These are phyloP conservation scores for Pelargonium australe DNA, from an alignment of 441 rosid genomes.

Conservation along the genomic window DNA sequence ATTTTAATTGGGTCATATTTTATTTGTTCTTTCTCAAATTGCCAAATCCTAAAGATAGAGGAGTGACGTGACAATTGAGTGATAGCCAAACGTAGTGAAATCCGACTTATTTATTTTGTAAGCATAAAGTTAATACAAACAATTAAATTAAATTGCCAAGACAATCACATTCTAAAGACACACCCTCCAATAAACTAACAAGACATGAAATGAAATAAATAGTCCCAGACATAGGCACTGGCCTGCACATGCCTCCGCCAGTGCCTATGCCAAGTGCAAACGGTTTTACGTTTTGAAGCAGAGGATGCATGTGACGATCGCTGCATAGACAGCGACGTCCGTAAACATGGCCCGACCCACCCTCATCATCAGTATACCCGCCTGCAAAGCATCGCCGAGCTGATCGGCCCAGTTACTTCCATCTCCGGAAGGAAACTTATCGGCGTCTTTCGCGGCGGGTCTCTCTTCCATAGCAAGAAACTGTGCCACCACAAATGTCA, in stretches of 20 bases:
- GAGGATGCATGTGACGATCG: neutral
- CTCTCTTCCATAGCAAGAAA: neutral
- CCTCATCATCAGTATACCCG: neutral
- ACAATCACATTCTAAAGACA: neutral
- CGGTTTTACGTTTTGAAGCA: neutral
- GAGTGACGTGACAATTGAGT: too few species aligned
- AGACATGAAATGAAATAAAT: too few species aligned
- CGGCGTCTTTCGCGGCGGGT: neutral
- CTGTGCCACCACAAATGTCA: neutral
- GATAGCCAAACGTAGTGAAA: neutral
- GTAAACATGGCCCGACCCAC: neutral
- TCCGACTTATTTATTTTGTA: neutral
- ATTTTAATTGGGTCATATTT: too few species aligned
- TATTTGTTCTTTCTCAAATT: too few species aligned
- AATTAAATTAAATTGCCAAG: neutral
- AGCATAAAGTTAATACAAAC: neutral
- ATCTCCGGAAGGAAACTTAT: neutral
- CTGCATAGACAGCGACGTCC: neutral
- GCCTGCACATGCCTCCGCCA: too few species aligned
- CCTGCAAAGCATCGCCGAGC: neutral
- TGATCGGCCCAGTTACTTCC: neutral
- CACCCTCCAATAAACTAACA: neutral
- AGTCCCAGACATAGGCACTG: neutral
- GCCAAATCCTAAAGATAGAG: neutral
- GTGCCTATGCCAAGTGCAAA: too few species aligned